These are phyloP conservation scores for Trichoderma citrinoviride DNA, from an alignment of 2,329 filamentous ascomycete species.

Conservation along the genomic window DNA sequence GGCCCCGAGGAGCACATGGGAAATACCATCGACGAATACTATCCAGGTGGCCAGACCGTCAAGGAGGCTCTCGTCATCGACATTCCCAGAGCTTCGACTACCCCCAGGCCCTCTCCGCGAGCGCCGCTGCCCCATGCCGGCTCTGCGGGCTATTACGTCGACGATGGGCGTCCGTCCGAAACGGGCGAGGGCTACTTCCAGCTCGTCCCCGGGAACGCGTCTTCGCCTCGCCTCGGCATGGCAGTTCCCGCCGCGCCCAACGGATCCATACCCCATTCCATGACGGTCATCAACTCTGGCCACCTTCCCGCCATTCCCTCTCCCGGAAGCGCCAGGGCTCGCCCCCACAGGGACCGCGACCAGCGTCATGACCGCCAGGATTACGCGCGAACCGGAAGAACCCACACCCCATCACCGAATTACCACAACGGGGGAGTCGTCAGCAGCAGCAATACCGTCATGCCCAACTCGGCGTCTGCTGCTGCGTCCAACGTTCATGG, in stretches of 20 bases:
- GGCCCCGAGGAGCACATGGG: conserved; percentile 84
- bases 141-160: conserved; percentile 53
- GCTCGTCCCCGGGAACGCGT: conserved; percentile 46
- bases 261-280: conserved; percentile 55
- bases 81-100: conserved; percentile 63
- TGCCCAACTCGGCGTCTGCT: conserved; percentile 41
- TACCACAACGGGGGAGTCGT: conserved; percentile 42
- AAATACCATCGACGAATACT: conserved; percentile 76
- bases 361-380: conserved; percentile 44
- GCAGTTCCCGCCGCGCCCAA: conserved; percentile 35
- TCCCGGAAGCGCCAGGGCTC: conserved; percentile 63
- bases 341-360: conserved; percentile 49
- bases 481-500: conserved; percentile 36
- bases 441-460: conserved; percentile 13
- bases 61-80: conserved; percentile 92
- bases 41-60: conserved; percentile 79
- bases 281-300: conserved; percentile 76
- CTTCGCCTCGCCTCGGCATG: conserved; percentile 37
- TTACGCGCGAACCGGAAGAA: conserved; percentile 62
- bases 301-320: conserved; percentile 80
- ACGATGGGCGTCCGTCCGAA: conserved; percentile 65
- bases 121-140: conserved; percentile 34
- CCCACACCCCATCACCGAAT: conserved; percentile 80
- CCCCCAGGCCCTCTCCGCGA: conserved; percentile 77
- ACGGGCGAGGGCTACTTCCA: conserved; percentile 80